Conservation (phyloP, 2,329 filamentous ascomycete species). For the Immersiporthe knoxdaviesiana region DNA sequence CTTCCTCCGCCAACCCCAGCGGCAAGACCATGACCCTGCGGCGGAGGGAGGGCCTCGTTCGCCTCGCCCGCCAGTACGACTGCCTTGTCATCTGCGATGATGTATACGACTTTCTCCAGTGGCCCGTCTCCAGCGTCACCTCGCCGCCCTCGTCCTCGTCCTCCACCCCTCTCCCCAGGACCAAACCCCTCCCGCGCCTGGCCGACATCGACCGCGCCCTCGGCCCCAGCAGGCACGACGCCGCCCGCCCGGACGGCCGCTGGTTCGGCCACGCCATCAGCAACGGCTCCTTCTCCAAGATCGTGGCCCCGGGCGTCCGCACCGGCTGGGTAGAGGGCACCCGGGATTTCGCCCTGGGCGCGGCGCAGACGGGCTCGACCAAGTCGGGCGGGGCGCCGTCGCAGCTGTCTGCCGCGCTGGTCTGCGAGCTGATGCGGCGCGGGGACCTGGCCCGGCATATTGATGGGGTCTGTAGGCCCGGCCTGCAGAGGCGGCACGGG, state of each 20-base stretch:
- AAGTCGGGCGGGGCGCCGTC: conserved; percentile 61
- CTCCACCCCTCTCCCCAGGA: conserved; percentile 43
- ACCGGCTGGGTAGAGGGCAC: conserved; percentile 88
- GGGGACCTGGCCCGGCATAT: conserved; percentile 52
- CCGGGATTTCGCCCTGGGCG: conserved; percentile 53
- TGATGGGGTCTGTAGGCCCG: conserved; percentile 46
- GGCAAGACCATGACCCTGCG: conserved; percentile 77
- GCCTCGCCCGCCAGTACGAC: conserved; percentile 77
- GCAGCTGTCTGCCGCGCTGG: conserved; percentile 53
- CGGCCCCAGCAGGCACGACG: conserved; percentile 48
- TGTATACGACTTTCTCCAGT: conserved; percentile 92
- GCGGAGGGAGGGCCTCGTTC: conserved; percentile 70
- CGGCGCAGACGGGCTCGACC: conserved; percentile 57
- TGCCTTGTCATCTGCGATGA: conserved; percentile 87
- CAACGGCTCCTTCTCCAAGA: conserved; percentile 91
- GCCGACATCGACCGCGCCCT: conserved; percentile 77
- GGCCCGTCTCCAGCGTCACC: conserved; percentile 52
- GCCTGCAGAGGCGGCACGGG: conserved; percentile 49
- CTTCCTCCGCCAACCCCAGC: conserved; percentile 87
- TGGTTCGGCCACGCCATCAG: conserved; percentile 78
- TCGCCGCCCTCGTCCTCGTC: conserved; percentile 18
- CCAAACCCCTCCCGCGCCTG: conserved; percentile 68
- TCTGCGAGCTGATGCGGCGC: conserved; percentile 51
- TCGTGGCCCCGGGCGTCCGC: conserved; percentile 77
- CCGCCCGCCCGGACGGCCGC: conserved; percentile 43